Evolutionary conservation across 495 filamentous ascomycete genomes (phyloP), one percentile per base, ranked within the genome.

Genomic region (Penicillium macrosclerotiorum): DNA sequence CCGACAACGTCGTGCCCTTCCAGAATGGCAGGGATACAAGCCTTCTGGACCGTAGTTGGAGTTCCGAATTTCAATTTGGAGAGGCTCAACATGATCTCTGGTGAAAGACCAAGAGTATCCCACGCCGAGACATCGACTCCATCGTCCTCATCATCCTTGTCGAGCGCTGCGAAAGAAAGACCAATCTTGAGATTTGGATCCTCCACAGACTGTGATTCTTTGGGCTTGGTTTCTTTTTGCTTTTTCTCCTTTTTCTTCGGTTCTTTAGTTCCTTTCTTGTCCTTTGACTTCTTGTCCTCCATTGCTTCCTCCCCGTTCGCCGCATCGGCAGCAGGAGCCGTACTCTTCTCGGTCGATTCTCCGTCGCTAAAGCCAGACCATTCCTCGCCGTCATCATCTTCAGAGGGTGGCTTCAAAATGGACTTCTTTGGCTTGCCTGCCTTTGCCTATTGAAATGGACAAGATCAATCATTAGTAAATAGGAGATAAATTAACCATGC

Each of bases 1-100:
- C 93, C 93, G 50, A 98, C 83, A 27, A 95, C 85, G 59, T 98
- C 93, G 39, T 92, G 82, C 4, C 89, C 90, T 11, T 88, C 79
- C 5, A 96, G 55, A 31, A 95, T 89, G 33, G 86, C 75, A 1
- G 90, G 88, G 62, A 97, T 91, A 12, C 88, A 77, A 17, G 80
- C 68, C 17, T 69, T 64, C 63, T 96, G 89, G 45, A 97, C 92
- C 0, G 81, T 59, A 0, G 89, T 95, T 5, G 93, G 93, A n/a
- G 77, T 78, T 20, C 70, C 50, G 57, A 96, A 96, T 22, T 80
- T 83, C 45, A 95, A 60, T 49, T 84, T 85, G 1, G 89, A 83
- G 6, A 98, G 65, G n/a, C 87, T 78, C 1, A 81, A 77, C 3
- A 93, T 69, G 3, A 84, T 79, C 17, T 78, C 72, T 2, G 81